Evolutionary conservation across 176 grass and related monocot species (phyloP), one percentile per base, ranked within the genome.

Genomic region (Zea luxurians): DNA sequence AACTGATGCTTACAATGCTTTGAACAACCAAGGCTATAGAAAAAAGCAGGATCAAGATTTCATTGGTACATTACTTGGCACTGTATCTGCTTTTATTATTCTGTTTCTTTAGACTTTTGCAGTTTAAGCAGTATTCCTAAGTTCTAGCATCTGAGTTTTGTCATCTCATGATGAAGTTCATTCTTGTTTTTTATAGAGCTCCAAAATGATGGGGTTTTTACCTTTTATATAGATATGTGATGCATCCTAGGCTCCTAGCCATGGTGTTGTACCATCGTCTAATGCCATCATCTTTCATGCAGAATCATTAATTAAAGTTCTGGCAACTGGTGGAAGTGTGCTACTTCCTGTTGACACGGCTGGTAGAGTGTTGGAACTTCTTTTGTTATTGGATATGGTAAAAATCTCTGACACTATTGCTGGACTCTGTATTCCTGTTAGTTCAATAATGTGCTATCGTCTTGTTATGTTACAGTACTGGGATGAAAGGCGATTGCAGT

Each of bases 331-430:
- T 64, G 91, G 91, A 72, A 97, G 83, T 76, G 87, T 94, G 49
- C 82, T 97, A 76, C 85, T 97, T 77, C 95, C 91, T 80, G 89
- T 94, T 82, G 91, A 97, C 85, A 97, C 91, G 5, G 95, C 95
- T 42, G 95, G 91, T 85, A 97, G 95, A 83, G 95, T 89, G 13
- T 71, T 97, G 46, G 95, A 97, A 86, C 80, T 97, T 90, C 85
- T 94, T 88, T 78, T 94, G 81, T 94, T 90, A 83, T 80, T 97
- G 27, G 95, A 97, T 57, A 81, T 90, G 91, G 95, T 97, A 69
- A 88, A 66, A 66, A 78, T 71, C 37, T 64, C 40, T 3, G 66
- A 59, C 48, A 36, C 41, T 60, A 64, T 45, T 68, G 6, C 7
- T 49, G 5, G 46, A 74, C 46, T 61, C 53, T 34, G 66, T 37